Percentiles rank a stretch among this genome's conserved stretches.
These are phyloP conservation scores for Gracilariopsis chorda DNA, from an alignment of 23 red algal species.

Conservation along the genomic window DNA sequence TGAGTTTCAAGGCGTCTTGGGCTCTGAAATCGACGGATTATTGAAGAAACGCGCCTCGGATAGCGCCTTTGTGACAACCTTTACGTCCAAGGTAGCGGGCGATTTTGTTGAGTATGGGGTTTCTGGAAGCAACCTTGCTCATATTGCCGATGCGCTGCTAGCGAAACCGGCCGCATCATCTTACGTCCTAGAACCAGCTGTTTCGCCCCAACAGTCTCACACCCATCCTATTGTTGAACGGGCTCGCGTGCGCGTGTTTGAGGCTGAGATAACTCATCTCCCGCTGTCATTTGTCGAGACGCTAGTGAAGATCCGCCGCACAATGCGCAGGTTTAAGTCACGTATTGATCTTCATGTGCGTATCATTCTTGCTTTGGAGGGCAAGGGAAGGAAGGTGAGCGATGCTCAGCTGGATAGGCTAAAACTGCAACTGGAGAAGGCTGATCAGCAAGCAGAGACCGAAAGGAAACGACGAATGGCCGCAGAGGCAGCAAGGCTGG, in stretches of 20 bases:
- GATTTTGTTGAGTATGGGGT: constrained; percentile 52
- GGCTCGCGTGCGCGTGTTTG: constrained; percentile 51
- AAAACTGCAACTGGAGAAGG: constrained; percentile 53
- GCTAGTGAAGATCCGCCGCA: neutral
- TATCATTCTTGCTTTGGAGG: constrained; percentile 39
- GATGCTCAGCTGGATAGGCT: constrained; percentile 11
- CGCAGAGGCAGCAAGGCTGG: neutral
- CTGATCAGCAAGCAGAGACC: constrained; percentile 32
- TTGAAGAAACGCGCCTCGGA: neutral
- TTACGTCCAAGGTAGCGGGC: neutral
- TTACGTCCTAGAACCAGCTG: neutral
- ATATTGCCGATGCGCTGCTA: neutral
- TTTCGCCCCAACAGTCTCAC: neutral
- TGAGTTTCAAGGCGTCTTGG: neutral
- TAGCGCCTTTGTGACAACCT: neutral
- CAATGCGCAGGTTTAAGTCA: neutral
- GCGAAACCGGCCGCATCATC: neutral
- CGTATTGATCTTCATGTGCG: constrained; percentile 36
- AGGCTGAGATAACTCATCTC: constrained; percentile 45
- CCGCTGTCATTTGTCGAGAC: constrained; percentile 32
- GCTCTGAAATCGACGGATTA: neutral
- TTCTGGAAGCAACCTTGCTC: neutral
- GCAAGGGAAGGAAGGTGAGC: constrained; percentile 22
- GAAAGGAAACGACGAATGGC: neutral
- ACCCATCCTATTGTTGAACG: neutral